Percentiles rank a stretch among this genome's conserved stretches.
Conservation (phyloP, 495 filamentous ascomycete species). For the Chaetomium cochliodes region DNA sequence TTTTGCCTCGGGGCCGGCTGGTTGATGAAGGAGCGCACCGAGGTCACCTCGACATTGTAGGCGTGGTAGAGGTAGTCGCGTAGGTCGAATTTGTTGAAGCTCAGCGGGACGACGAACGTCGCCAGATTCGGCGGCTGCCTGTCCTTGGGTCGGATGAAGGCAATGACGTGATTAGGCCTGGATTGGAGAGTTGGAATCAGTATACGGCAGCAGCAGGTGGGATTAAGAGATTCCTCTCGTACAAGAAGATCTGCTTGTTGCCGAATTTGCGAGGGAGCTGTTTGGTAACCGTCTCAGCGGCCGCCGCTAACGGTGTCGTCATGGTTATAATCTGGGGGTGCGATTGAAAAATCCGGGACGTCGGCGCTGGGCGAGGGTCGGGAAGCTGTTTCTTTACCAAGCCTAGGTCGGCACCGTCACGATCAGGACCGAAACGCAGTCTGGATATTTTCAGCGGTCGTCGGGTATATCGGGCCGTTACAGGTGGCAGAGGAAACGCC, state of each 20-base stretch:
- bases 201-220: not conserved
- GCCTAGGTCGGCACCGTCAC: not conserved
- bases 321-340: slow-evolving; percentile 15
- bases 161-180: slow-evolving; percentile 76
- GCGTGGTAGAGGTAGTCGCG: slow-evolving; percentile 80
- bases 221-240: slow-evolving; percentile 28
- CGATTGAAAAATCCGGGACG: not conserved
- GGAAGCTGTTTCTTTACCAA: not conserved
- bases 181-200: not conserved
- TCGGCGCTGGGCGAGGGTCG: not conserved
- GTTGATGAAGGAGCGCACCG: slow-evolving; percentile 76
- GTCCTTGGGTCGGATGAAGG: slow-evolving; percentile 66
- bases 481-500: slow-evolving; percentile 3
- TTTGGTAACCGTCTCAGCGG: slow-evolving; percentile 26
- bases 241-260: slow-evolving; percentile 69
- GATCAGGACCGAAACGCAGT: not conserved
- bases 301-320: slow-evolving; percentile 21
- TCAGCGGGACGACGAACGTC: slow-evolving; percentile 79
- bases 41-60: slow-evolving; percentile 66
- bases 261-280: slow-evolving; percentile 40
- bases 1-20: slow-evolving; percentile 58
- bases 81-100: slow-evolving; percentile 87
- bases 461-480: slow-evolving; percentile 15
- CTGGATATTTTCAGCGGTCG: slow-evolving; percentile 17
- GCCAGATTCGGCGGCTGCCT: slow-evolving; percentile 73